Percentiles rank a stretch among this genome's conserved stretches.
These are phyloP conservation scores for Coemansia reversa DNA, from an alignment of 192 early-diverging fungal species.

Conservation along the genomic window DNA sequence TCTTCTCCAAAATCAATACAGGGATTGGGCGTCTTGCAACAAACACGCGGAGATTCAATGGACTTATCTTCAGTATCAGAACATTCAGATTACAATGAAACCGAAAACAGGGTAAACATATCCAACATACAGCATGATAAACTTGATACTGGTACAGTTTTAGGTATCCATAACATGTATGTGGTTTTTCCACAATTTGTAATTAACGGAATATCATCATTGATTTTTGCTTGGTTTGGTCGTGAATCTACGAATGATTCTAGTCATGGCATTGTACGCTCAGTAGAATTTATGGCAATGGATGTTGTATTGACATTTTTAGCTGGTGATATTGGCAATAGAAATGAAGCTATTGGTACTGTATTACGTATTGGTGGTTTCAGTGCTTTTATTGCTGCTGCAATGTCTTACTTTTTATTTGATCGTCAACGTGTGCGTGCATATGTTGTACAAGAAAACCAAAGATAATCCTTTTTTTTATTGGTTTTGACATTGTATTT, in stretches of 20 bases:
- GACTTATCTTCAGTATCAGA: no score
- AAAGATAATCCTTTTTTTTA: background rate
- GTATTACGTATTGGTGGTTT: conserved; percentile 47
- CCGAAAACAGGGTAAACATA: no score
- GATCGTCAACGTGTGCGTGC: conserved; percentile 40
- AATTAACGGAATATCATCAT: conserved; percentile 49
- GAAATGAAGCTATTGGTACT: conserved; percentile 25
- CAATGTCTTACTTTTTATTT: conserved; percentile 39
- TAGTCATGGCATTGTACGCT: conserved; percentile 9
- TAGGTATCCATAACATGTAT: conserved; percentile 97
- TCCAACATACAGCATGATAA: background rate
- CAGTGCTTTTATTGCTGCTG: conserved; percentile 43
- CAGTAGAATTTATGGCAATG: conserved; percentile 47
- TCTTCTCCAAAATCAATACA: conserved; percentile 4
- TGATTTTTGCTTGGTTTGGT: conserved; percentile 50
- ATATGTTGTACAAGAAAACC: conserved; percentile 15
- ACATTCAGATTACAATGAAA: background rate
- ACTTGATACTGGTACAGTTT: conserved; percentile 65
- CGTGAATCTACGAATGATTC: background rate
- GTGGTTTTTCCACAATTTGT: conserved; percentile 94
- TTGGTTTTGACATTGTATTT: background rate
- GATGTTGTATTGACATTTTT: conserved; percentile 8
- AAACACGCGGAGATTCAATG: no score
- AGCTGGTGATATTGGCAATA: background rate
- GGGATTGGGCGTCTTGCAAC: background rate